phyloP scores from a whole-genome alignment of 2,329 filamentous ascomycete species.

The Rachicladosporium sp. region DNA sequence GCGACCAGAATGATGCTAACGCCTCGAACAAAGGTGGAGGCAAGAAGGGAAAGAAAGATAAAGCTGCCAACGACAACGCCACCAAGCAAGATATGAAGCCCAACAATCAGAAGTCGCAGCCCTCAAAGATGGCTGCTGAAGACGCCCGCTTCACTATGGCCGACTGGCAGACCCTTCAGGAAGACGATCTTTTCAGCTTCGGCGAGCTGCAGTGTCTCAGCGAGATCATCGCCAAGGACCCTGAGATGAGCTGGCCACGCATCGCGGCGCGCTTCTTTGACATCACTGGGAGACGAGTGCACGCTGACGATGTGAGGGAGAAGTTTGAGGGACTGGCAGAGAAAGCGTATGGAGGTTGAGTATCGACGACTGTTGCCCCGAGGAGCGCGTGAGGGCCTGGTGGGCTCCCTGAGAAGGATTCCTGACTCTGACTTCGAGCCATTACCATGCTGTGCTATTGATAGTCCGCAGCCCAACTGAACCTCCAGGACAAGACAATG shows the following conservation, averaged over 20 bases:
- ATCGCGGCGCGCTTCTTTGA: conserved; percentile 38
- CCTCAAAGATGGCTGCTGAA: conserved; percentile 4
- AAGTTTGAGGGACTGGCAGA: conserved; percentile 25
- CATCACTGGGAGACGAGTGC: conserved; percentile 34
- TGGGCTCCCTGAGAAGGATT: too few relatives aligned
- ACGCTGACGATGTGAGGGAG: conserved; percentile 30
- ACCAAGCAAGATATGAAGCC: conserved; percentile 1
- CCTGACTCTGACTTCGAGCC: too few relatives aligned
- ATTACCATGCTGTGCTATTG: too few relatives aligned
- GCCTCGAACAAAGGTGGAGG: conserved; percentile 11
- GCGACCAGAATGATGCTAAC: conserved; percentile 8
- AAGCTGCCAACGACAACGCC: conserved; percentile 2
- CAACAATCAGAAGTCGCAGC: conserved; percentile 1
- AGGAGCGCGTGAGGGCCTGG: too few relatives aligned
- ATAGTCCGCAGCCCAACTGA: too few relatives aligned
- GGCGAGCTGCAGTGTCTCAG: conserved; percentile 32
- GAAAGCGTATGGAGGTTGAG: not conserved
- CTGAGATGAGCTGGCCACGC: conserved; percentile 30
- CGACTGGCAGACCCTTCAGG: conserved; percentile 19
- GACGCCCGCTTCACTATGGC: conserved; percentile 19
- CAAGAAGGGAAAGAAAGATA: conserved; percentile 6
- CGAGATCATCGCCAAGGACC: conserved; percentile 31
- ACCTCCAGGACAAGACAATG: too few relatives aligned
- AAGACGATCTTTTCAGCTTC: conserved; percentile 24
- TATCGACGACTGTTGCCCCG: too few relatives aligned